Conservation (phyloP, 2,329 filamentous ascomycete genomes). For the Phaeosphaeriaceae sp. region DNA sequence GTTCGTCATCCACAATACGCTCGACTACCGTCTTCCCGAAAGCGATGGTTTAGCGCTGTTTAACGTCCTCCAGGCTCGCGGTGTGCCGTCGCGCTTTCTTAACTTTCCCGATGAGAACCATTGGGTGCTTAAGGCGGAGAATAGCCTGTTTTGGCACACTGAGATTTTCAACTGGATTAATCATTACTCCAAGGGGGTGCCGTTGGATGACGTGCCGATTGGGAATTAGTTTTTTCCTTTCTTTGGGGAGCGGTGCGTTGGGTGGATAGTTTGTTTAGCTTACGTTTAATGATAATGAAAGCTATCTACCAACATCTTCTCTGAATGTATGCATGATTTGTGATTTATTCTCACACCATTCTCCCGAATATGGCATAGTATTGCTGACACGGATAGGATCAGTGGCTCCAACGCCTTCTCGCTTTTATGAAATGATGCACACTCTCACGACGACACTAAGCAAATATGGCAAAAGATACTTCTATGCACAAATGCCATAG, state of each 20-base stretch:
- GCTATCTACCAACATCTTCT: neutral
- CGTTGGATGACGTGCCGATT: conserved; percentile 37
- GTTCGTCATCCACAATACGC: conserved; percentile 86
- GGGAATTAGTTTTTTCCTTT: conserved; percentile 35
- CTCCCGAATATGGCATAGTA: too few species aligned
- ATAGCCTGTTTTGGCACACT: conserved; percentile 88
- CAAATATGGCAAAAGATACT: too few species aligned
- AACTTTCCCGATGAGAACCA: conserved; percentile 82
- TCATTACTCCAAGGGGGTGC: conserved; percentile 41
- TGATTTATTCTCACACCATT: too few species aligned
- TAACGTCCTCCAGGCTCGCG: conserved; percentile 79
- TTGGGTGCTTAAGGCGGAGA: conserved; percentile 88
- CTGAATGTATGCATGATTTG: too few species aligned
- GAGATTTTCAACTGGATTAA: conserved; percentile 51
- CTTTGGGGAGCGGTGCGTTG: neutral
- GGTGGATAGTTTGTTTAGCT: neutral
- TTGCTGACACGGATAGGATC: too few species aligned
- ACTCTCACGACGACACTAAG: too few species aligned
- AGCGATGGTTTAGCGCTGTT: conserved; percentile 84
- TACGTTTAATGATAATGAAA: conserved; percentile 6
- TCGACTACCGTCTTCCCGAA: conserved; percentile 87
- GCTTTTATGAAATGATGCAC: too few species aligned
- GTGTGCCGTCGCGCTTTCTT: conserved; percentile 77
- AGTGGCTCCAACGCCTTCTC: too few species aligned
- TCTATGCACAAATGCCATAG: too few species aligned